phyloP scores from a whole-genome alignment of 2,329 filamentous ascomycete species.

The Cordyceps pruinosa region DNA sequence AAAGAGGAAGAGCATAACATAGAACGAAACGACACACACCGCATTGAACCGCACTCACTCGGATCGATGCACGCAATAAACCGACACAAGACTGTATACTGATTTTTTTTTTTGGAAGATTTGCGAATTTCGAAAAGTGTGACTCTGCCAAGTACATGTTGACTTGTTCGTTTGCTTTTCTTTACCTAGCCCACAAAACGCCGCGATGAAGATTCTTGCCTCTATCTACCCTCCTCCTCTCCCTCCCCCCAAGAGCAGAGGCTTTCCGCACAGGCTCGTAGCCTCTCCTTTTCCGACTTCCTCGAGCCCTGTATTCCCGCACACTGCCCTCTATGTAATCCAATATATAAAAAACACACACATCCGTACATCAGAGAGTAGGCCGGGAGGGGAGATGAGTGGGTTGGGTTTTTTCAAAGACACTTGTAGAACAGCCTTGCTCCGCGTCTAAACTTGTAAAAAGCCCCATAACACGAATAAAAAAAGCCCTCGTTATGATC shows the following conservation, averaged over 20 bases:
- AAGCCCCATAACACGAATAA: not conserved
- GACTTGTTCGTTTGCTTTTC: not conserved
- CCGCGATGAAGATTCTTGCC: slow-evolving; percentile 8
- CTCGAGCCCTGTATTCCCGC: not conserved
- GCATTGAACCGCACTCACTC: not conserved
- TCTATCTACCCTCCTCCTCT: not conserved
- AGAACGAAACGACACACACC: slow-evolving; percentile 4
- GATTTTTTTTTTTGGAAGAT: slow-evolving; percentile 25
- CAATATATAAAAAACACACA: not conserved
- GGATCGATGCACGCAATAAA: not conserved
- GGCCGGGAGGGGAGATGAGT: not conserved
- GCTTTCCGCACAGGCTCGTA: not conserved
- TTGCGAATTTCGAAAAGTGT: slow-evolving; percentile 10
- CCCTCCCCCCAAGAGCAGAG: too few relatives aligned
- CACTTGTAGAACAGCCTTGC: not conserved
- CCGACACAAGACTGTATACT: slow-evolving; percentile 21
- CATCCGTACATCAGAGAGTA: not conserved
- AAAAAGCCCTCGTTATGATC: slow-evolving; percentile 1
- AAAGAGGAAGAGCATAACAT: slow-evolving; percentile 1
- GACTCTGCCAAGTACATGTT: not conserved
- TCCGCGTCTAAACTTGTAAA: not conserved
- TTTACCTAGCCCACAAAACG: slow-evolving; percentile 8
- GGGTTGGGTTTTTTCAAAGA: not conserved
- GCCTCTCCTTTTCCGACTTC: not conserved
- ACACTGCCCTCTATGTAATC: not conserved